Percentiles rank a stretch among this genome's conserved stretches.
These are phyloP conservation scores for Diaporthe humulicola DNA, from an alignment of 2,329 filamentous ascomycete species.

Conservation along the genomic window DNA sequence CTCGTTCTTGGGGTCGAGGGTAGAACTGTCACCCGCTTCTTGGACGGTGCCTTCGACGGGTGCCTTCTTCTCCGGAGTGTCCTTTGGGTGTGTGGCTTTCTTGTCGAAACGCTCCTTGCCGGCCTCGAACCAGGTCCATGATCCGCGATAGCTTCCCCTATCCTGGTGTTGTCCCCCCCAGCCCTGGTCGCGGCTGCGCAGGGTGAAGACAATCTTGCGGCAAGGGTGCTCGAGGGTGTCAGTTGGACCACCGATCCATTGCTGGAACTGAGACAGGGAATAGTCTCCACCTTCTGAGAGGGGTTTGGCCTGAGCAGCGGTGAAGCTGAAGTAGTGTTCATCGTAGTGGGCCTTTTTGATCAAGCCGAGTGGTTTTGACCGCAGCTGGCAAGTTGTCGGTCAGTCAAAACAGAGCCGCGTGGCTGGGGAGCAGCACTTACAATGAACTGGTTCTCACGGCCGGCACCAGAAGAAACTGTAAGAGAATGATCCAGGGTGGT, in stretches of 20 bases:
- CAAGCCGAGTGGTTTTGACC: slow-evolving; percentile 57
- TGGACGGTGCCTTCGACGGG: background rate
- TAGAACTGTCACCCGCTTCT: slow-evolving; percentile 24
- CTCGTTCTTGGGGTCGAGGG: background rate
- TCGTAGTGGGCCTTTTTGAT: slow-evolving; percentile 46
- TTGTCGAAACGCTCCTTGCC: slow-evolving; percentile 69
- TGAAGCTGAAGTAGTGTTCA: slow-evolving; percentile 41
- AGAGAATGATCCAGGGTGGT: slow-evolving; percentile 45
- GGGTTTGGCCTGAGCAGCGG: slow-evolving; percentile 33
- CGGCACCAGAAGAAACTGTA: background rate
- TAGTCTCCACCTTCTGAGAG: slow-evolving; percentile 46
- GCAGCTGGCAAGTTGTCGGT: slow-evolving; percentile 49
- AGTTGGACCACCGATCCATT: slow-evolving; percentile 55
- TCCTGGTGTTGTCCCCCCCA: slow-evolving; percentile 56
- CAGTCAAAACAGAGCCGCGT: background rate
- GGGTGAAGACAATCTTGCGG: slow-evolving; percentile 72
- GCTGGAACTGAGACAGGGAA: slow-evolving; percentile 48
- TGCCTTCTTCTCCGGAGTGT: slow-evolving; percentile 15
- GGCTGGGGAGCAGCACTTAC: slow-evolving; percentile 46
- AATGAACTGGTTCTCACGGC: slow-evolving; percentile 55
- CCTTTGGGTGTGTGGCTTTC: slow-evolving; percentile 26
- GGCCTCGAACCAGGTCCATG: slow-evolving; percentile 75
- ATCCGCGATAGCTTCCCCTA: slow-evolving; percentile 58
- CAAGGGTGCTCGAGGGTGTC: slow-evolving; percentile 62
- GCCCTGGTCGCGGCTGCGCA: slow-evolving; percentile 71